phyloP scores from a whole-genome alignment of 768 basidiomycete species.

The Trametes punicea region DNA sequence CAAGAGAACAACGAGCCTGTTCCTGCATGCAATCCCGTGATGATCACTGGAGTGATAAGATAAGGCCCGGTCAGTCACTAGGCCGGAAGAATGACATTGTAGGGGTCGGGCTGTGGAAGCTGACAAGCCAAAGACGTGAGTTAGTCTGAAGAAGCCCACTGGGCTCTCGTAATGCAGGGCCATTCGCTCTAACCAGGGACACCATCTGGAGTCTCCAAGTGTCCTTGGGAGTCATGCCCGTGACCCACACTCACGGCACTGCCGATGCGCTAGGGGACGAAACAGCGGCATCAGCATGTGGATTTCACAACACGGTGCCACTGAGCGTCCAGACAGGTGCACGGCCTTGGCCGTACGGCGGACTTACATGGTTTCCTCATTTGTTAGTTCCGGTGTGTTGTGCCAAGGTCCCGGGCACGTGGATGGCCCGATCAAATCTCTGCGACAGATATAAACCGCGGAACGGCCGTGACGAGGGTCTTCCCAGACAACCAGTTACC shows the following conservation, averaged over 20 bases:
- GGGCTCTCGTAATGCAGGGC: not conserved
- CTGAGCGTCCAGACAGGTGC: slow-evolving; percentile 13
- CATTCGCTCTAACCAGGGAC: not conserved
- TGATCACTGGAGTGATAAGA: too few species aligned
- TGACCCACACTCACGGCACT: slow-evolving; percentile 11
- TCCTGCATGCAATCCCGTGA: not conserved
- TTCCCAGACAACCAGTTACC: slow-evolving; percentile 10
- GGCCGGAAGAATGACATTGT: too few species aligned
- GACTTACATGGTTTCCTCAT: slow-evolving; percentile 14
- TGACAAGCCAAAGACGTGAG: too few species aligned
- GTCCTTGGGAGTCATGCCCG: not conserved
- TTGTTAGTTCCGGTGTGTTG: not conserved
- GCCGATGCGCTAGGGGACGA: not conserved
- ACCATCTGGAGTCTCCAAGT: not conserved
- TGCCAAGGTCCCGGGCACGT: slow-evolving; percentile 1
- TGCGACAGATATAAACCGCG: slow-evolving; percentile 16
- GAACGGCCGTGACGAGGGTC: not conserved
- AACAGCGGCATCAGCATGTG: not conserved
- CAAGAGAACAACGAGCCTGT: not conserved
- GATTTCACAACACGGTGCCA: not conserved
- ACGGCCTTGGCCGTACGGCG: not conserved
- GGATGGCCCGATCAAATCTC: slow-evolving; percentile 7
- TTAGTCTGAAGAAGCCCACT: too few species aligned
- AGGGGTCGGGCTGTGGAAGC: not conserved
- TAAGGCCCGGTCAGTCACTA: too few species aligned